Percentiles rank a stretch among this genome's conserved stretches.
Conservation (phyloP, 2,329 filamentous ascomycete species). For the Microdochium paspali region DNA sequence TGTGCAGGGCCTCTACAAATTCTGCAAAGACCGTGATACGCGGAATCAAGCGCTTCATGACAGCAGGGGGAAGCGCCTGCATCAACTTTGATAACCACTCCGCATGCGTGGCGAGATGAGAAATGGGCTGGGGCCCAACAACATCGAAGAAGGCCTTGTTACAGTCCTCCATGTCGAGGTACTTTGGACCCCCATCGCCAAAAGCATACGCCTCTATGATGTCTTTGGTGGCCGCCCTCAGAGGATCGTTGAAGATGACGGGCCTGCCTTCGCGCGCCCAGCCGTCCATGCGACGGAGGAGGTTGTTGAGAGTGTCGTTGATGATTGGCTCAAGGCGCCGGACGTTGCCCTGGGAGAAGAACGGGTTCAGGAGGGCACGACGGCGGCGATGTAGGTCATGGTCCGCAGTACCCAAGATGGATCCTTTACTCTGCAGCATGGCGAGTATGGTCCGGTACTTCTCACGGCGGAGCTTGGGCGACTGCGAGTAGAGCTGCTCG, state of each 20-base stretch:
- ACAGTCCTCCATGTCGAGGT: constrained; percentile 18
- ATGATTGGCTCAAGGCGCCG: constrained; percentile 11
- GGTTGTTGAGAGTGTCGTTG: constrained; percentile 9
- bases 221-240: constrained; percentile 11
- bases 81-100: constrained; percentile 11
- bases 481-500: constrained; percentile 14
- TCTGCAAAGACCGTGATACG: constrained; percentile 6
- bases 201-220: constrained; percentile 13
- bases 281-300: constrained; percentile 11
- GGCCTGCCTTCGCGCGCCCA: constrained; percentile 7
- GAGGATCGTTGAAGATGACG: constrained; percentile 8
- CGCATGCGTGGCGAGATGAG: constrained; percentile 12
- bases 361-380: constrained; percentile 13
- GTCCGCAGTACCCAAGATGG: constrained; percentile 10
- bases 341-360: constrained; percentile 14
- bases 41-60: constrained; percentile 11
- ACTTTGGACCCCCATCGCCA: constrained; percentile 12
- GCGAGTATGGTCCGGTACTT: constrained; percentile 7
- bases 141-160: constrained; percentile 16
- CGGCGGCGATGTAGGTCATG: constrained; percentile 13
- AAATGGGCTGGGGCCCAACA: constrained; percentile 6
- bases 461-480: constrained; percentile 10
- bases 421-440: constrained; percentile 7
- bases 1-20: constrained; percentile 7
- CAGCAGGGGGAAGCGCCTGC: constrained; percentile 7